phyloP scores from a whole-genome alignment of 352 stramenopile species.

The Phytopythium boreale region DNA sequence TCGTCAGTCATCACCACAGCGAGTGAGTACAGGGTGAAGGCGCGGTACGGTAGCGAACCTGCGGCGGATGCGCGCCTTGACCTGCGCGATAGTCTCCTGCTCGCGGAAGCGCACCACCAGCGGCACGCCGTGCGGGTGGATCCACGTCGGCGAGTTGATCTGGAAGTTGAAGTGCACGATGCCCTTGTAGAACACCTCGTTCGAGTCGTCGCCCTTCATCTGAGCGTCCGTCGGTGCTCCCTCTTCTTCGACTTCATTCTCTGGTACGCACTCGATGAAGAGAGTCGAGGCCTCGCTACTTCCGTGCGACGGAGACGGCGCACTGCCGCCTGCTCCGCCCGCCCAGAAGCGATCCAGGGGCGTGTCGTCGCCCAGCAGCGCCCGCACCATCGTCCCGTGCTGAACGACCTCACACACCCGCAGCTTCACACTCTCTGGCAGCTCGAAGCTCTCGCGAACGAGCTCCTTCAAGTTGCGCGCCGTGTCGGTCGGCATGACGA shows the following conservation, averaged over 20 bases:
- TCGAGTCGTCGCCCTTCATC: background rate
- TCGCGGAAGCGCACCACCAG: constrained; percentile 64
- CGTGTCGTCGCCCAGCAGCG: constrained; percentile 33
- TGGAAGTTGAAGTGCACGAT: constrained; percentile 81
- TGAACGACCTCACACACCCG: constrained; percentile 65
- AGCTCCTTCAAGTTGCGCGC: constrained; percentile 50
- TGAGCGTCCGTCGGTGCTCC: background rate
- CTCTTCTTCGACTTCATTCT: constrained; percentile 19
- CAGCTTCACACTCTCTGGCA: constrained; percentile 34
- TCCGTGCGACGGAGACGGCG: constrained; percentile 5
- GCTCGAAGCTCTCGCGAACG: constrained; percentile 39
- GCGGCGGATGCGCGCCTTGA: constrained; percentile 71
- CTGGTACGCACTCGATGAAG: constrained; percentile 54
- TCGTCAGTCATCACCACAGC: constrained; percentile 6
- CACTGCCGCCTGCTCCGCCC: constrained; percentile 6
- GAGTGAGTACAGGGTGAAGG: too few species aligned
- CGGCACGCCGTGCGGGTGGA: constrained; percentile 70
- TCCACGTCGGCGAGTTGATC: constrained; percentile 50
- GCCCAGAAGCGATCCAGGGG: constrained; percentile 54
- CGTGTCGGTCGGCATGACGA: constrained; percentile 51
- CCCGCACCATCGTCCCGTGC: constrained; percentile 49
- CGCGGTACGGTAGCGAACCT: too few species aligned
- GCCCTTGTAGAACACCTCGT: constrained; percentile 48
- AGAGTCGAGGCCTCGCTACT: constrained; percentile 36
- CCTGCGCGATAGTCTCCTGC: constrained; percentile 53